Evolutionary conservation across 1,284 basidiomycete genomes (phyloP).

Genomic region (Athelia sp.): DNA sequence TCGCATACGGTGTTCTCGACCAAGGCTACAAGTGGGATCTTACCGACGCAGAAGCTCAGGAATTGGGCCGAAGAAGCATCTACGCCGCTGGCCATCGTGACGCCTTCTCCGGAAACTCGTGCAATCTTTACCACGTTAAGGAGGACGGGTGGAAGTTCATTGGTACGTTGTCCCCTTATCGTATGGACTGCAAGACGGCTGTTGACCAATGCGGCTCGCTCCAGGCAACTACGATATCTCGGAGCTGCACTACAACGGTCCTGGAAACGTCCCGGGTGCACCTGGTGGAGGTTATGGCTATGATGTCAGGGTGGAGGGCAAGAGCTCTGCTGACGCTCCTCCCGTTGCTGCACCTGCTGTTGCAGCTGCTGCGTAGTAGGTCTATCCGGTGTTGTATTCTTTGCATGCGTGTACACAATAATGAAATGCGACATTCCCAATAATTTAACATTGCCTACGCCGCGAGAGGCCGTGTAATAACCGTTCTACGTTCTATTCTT

Average conservation of each 20-base stretch:
- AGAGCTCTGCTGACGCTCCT: conserved; percentile 16
- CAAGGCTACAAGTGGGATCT: conserved; percentile 96
- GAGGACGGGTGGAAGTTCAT: conserved; percentile 94
- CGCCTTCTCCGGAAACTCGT: conserved; percentile 95
- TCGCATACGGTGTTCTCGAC: conserved; percentile 97
- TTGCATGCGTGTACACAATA: too few species aligned
- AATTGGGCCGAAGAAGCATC: conserved; percentile 92
- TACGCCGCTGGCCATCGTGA: conserved; percentile 97
- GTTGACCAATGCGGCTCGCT: conserved; percentile 10
- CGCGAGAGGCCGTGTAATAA: too few species aligned
- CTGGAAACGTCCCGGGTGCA: conserved; percentile 59
- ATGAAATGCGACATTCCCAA: too few species aligned
- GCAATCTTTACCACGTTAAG: conserved; percentile 95
- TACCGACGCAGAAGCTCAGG: conserved; percentile 90
- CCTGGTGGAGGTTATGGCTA: conserved; percentile 68
- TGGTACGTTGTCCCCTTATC: conserved; percentile 56
- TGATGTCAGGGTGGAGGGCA: conserved; percentile 49
- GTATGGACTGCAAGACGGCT: neutral
- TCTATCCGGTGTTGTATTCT: too few species aligned
- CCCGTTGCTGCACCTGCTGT: conserved; percentile 10
- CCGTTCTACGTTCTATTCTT: neutral
- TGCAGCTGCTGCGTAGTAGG: neutral
- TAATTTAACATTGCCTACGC: too few species aligned
- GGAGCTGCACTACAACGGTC: conserved; percentile 81
- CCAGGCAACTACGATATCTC: conserved; percentile 79